Evolutionary conservation across 805 yeast species (phyloP), one percentile per base, ranked within the genome.

Genomic region (Pichia nanzhaoensis): DNA sequence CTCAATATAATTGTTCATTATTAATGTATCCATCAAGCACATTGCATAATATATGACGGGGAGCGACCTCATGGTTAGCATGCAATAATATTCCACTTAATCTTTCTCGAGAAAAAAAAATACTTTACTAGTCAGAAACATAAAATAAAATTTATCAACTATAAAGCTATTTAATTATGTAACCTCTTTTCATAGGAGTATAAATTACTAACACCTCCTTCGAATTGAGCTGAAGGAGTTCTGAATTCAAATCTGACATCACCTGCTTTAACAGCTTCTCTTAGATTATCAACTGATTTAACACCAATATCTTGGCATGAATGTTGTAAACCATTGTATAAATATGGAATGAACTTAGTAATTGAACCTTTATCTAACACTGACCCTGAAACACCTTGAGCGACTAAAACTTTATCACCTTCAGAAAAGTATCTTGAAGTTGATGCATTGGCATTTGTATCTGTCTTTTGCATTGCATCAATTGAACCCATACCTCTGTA

Each of bases 401-500:
- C 99, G 56, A 93, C 99, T 55, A 93, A 78, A 54, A 93, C 98
- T 60, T 84, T 74, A 70, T 93, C 99, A 55, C 86, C 73, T 74
- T 93, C 99, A 49, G 96, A 88, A 71, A 93, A 93, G 77, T 93
- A 93, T 71, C 99, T 85, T 38, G 97, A 89, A 52, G 99, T 88
- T 40, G 99, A 91, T 45, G 99, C 99, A 64, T 93, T 93, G 60
- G 95, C 96, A 66, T 80, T 80, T 60, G 74, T 76, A 55, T 82
- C 80, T 52, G 97, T 87, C 64, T 76, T 78, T 77, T 90, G 91
- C 98, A 91, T 91, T 55, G 99, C 99, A 68, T 91, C 99, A 59
- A 93, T 82, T 35, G 98, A 91, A 59, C 99, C 99, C 99, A 93
- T 93, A 74, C 99, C 99, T 74, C 99, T 84, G 79, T 93, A 93